Evolutionary conservation across 176 grass and related monocot genomes (phyloP), one percentile per base, ranked within the genome.

Genomic region (Echinochloa phyllopogon): DNA sequence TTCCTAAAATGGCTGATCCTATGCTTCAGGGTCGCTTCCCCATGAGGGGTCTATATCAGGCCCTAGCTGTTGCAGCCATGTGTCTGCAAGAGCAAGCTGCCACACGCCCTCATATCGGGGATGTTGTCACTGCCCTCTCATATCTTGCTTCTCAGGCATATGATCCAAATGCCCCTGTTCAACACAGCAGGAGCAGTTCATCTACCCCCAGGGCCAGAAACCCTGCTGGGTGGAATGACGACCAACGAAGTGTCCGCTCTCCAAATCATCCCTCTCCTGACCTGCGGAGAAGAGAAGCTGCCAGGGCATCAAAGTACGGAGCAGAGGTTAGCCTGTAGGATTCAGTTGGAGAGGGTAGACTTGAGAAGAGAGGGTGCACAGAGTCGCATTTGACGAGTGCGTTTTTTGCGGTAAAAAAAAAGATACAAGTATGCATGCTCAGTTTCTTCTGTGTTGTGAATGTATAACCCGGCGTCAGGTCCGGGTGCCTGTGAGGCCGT

Each of bases 71-170:
- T 81, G 96, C 96, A 14, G 96, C 96, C 56, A 99, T 99, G 96
- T 99, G 96, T 83, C 87, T 99, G 66, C 96, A 99, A 86, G 96
- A 99, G 82, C 96, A 99, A 88, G 94, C 94, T 42, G 84, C 96
- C 24, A 96, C 94, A 68, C 89, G 96, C 14, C 96, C 96, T 72
- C 91, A 92, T 55, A 99, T 99, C 43, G 96, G 91, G 52, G 96
- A 99, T 87, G 96, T 99, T 3, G 96, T 99, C 36, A 99, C 96
- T 8, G 96, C 96, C 33, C 92, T 99, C 59, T 99, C 96, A 60
- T 99, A 99, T 74, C 90, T 99, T 63, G 96, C 96, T 81, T 99
- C 96, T 53, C 96, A 99, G 85, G 83, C 86, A 59, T 96, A 96
- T 84, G 92, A 96, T 73, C 94, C 91, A 73, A 92, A 94, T 76